Evolutionary conservation across 139 green algal species (phyloP).

Genomic region (Mychonastes homosphaera): DNA sequence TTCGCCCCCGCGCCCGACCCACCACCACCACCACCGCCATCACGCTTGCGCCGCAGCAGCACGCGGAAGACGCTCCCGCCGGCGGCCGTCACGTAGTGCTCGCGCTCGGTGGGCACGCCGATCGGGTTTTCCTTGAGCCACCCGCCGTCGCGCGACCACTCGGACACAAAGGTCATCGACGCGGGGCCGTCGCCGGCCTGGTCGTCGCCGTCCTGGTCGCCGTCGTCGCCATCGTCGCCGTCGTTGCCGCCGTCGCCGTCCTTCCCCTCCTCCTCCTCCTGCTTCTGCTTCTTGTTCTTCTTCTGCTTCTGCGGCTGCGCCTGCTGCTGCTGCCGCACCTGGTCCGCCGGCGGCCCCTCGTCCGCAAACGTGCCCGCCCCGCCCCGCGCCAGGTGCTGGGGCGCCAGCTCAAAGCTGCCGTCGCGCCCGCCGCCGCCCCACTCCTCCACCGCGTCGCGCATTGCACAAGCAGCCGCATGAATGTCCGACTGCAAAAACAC

Average conservation of each 20-base stretch:
- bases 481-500: conserved; percentile 77
- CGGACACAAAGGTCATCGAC: conserved; percentile 3
- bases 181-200: neutral
- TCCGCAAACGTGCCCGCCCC: conserved; percentile 1
- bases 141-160: conserved; percentile 31
- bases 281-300: neutral
- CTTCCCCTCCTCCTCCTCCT: neutral
- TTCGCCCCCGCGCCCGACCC: too few relatives aligned
- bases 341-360: neutral
- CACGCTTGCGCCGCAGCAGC: conserved; percentile 22
- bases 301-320: neutral
- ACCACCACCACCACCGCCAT: too few relatives aligned
- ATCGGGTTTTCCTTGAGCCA: conserved; percentile 63
- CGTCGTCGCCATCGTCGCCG: neutral
- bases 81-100: conserved; percentile 33
- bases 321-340: conserved; percentile 13
- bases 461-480: conserved; percentile 28
- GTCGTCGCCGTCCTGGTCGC: neutral
- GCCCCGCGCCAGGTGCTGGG: conserved; percentile 12
- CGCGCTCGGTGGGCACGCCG: conserved; percentile 60
- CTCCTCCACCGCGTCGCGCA: conserved; percentile 49
- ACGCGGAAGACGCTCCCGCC: conserved; percentile 29
- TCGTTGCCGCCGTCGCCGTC: neutral
- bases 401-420: conserved; percentile 25
- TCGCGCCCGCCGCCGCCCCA: conserved; percentile 12